Evolutionary conservation across 2,329 filamentous ascomycete species (phyloP).

Genomic region (Penicillium sp.): DNA sequence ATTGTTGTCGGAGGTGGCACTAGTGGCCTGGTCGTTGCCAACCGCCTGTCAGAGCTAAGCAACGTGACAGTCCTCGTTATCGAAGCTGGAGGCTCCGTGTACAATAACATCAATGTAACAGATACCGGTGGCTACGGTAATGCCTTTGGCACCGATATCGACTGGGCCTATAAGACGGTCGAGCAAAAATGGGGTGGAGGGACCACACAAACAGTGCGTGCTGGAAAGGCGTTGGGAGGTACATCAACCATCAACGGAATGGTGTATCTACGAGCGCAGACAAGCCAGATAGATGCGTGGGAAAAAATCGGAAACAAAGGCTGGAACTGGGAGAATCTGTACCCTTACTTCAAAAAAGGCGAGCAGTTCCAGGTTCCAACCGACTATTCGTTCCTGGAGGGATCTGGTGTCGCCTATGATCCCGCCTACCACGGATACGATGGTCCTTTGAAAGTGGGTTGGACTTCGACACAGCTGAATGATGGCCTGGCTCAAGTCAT

Average conservation of each 20-base stretch:
- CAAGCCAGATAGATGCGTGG: slow-evolving; percentile 40
- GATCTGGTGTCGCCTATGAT: slow-evolving; percentile 25
- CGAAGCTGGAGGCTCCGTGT: slow-evolving; percentile 29
- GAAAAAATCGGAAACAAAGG: slow-evolving; percentile 28
- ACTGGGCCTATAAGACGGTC: slow-evolving; percentile 43
- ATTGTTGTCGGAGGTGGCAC: slow-evolving; percentile 38
- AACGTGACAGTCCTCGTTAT: slow-evolving; percentile 28
- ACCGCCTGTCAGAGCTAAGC: slow-evolving; percentile 33
- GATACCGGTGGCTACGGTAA: slow-evolving; percentile 20
- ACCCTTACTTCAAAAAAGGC: slow-evolving; percentile 30
- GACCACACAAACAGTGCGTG: slow-evolving; percentile 29
- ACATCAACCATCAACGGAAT: slow-evolving; percentile 47
- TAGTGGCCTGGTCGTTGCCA: slow-evolving; percentile 34
- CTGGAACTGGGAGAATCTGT: slow-evolving; percentile 33
- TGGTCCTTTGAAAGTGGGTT: slow-evolving; percentile 31
- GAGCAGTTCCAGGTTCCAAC: slow-evolving; percentile 20
- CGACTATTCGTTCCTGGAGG: slow-evolving; percentile 15
- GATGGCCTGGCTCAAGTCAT: slow-evolving; percentile 18
- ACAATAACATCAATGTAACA: slow-evolving; percentile 31
- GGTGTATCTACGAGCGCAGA: slow-evolving; percentile 38
- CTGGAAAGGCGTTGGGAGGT: slow-evolving; percentile 46
- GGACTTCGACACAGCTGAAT: slow-evolving; percentile 17
- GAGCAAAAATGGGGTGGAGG: slow-evolving; percentile 39
- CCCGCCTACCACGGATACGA: slow-evolving; percentile 24
- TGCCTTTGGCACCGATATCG: slow-evolving; percentile 36